These are phyloP conservation scores for Apostasia ramifera DNA, from an alignment of 106 monocot genomes.

Conservation along the genomic window DNA sequence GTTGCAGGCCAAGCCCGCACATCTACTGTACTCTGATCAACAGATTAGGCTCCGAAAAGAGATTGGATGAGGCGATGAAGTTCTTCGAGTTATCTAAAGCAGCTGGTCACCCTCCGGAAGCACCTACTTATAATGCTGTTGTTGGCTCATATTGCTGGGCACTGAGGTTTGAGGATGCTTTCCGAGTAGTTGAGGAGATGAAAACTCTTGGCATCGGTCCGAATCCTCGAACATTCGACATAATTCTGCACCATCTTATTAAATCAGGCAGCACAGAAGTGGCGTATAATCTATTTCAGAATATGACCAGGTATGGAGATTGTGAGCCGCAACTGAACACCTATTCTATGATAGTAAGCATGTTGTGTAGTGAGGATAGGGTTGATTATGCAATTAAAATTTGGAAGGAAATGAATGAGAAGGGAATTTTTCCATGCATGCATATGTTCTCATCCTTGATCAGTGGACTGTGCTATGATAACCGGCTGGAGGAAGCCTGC, in stretches of 20 bases:
- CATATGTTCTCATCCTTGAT: constrained; percentile 88
- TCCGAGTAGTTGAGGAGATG: constrained; percentile 63
- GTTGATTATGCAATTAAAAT: constrained; percentile 70
- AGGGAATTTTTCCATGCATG: constrained; percentile 72
- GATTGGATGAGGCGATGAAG: constrained; percentile 65
- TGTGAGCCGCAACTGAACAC: constrained; percentile 78
- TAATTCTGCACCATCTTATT: constrained; percentile 79
- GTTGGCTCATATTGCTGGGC: constrained; percentile 70
- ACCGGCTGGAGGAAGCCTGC: constrained; percentile 78
- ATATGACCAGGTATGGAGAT: constrained; percentile 27
- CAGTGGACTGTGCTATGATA: constrained; percentile 49
- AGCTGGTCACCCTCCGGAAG: constrained; percentile 43
- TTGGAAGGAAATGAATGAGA: constrained; percentile 74
- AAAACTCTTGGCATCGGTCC: constrained; percentile 40
- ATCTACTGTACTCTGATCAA: constrained; percentile 79
- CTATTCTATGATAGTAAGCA: constrained; percentile 74
- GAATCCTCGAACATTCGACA: constrained; percentile 72
- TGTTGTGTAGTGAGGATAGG: constrained; percentile 61
- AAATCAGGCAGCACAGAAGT: constrained; percentile 39
- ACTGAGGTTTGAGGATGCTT: constrained; percentile 58
- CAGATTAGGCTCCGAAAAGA: constrained; percentile 71
- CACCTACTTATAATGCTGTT: constrained; percentile 82
- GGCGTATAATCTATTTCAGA: constrained; percentile 51
- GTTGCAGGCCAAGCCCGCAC: constrained; percentile 66
- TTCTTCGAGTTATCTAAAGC: constrained; percentile 56